Percentiles rank a stretch among this genome's conserved stretches.
Evolutionary conservation across 23 red algal species (phyloP).

Genomic region (Pyropia yezoensis): DNA sequence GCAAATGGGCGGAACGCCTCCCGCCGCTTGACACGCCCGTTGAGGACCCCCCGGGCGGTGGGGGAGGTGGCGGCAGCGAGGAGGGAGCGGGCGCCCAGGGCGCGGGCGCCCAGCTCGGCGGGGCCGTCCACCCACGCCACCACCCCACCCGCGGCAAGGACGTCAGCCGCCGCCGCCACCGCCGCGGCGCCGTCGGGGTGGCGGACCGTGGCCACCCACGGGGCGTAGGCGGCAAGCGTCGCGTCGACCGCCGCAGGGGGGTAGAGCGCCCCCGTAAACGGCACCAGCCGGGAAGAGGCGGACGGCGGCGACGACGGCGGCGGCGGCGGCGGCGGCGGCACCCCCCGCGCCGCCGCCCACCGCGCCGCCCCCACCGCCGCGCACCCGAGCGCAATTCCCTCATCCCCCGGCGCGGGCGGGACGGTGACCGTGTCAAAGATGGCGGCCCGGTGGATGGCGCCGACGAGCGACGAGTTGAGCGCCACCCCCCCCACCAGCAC

Average conservation of each 20-base stretch:
- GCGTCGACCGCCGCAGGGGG: slow-evolving; percentile 10
- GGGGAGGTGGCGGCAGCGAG: slow-evolving; percentile 50
- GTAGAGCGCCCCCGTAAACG: slow-evolving; percentile 45
- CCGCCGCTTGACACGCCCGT: slow-evolving; percentile 53
- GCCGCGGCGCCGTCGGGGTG: neutral
- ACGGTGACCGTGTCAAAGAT: slow-evolving; percentile 35
- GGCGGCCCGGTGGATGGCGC: slow-evolving; percentile 9
- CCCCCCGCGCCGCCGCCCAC: neutral
- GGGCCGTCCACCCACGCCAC: slow-evolving; percentile 64
- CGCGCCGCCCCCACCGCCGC: slow-evolving; percentile 40
- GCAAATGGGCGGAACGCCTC: slow-evolving; percentile 88
- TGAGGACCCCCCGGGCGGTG: slow-evolving; percentile 17
- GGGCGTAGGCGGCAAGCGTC: slow-evolving; percentile 18
- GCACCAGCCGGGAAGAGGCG: slow-evolving; percentile 5
- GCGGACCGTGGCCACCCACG: slow-evolving; percentile 13
- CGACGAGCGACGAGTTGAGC: slow-evolving; percentile 62
- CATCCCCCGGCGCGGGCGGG: slow-evolving; percentile 78
- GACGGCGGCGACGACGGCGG: too few species aligned
- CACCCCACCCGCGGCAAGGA: slow-evolving; percentile 27
- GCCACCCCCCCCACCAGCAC: slow-evolving; percentile 68
- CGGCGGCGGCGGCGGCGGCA: neutral
- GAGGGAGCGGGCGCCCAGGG: slow-evolving; percentile 75
- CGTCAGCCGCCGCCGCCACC: slow-evolving; percentile 16
- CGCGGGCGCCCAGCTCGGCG: slow-evolving; percentile 76
- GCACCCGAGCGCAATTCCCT: slow-evolving; percentile 84